Evolutionary conservation across 805 yeast species (phyloP).

Genomic region (Kluyveromyces wickerhamii): DNA sequence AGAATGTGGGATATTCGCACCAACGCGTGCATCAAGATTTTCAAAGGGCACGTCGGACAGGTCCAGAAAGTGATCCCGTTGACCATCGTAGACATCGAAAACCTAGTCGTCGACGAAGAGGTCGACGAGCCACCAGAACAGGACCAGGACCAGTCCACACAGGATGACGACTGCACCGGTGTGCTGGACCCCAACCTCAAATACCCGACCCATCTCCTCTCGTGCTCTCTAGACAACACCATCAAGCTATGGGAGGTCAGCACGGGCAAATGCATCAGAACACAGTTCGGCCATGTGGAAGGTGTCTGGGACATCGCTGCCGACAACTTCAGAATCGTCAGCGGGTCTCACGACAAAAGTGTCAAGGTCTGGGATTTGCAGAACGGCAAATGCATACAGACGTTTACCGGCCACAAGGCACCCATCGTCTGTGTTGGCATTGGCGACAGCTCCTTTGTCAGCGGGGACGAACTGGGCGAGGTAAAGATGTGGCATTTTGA

Average conservation of each 20-base stretch:
- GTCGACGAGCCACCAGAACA: constrained; percentile 11
- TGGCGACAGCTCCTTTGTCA: constrained; percentile 82
- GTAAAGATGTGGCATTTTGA: constrained; percentile 74
- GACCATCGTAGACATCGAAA: constrained; percentile 57
- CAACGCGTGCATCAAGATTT: constrained; percentile 69
- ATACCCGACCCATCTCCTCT: constrained; percentile 75
- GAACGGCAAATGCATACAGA: constrained; percentile 88
- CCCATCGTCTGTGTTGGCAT: constrained; percentile 63
- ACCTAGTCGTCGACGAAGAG: constrained; percentile 36
- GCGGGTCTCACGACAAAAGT: constrained; percentile 89
- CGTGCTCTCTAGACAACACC: constrained; percentile 88
- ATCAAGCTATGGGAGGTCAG: constrained; percentile 86
- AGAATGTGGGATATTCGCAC: constrained; percentile 90
- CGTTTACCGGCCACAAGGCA: constrained; percentile 55
- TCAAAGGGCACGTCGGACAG: constrained; percentile 87
- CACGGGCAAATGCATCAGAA: constrained; percentile 81
- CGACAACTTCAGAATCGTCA: constrained; percentile 86
- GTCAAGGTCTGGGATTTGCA: constrained; percentile 96
- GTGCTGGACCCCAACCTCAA: constrained; percentile 22
- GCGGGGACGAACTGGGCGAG: constrained; percentile 83
- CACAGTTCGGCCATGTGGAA: constrained; percentile 96
- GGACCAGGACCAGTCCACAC: constrained; percentile 10
- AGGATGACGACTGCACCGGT: constrained; percentile 15
- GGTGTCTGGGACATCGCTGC: constrained; percentile 98
- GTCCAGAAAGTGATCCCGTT: constrained; percentile 89